Evolutionary conservation across 306 rosid genomes (phyloP).

Genomic region (Lablab purpureus): DNA sequence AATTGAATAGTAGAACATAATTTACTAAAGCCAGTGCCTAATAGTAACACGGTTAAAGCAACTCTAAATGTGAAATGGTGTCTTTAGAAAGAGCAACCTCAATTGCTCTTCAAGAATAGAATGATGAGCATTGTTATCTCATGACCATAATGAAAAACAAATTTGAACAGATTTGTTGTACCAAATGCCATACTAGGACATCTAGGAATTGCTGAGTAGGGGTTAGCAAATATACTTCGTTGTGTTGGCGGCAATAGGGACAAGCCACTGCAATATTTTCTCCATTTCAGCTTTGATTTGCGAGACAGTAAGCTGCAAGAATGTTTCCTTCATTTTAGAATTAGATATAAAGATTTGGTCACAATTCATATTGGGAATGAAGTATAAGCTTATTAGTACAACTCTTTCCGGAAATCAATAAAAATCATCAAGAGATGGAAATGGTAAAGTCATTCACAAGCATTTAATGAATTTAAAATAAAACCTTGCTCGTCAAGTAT

Average conservation of each 20-base stretch:
- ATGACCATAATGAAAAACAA: slow-evolving; percentile 25
- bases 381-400: slow-evolving; percentile 7
- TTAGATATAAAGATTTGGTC: slow-evolving; percentile 26
- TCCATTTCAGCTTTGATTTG: slow-evolving; percentile 98
- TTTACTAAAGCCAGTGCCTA: not conserved
- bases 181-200: slow-evolving; percentile 34
- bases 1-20: slow-evolving; percentile 15
- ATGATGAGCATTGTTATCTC: not conserved
- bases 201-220: slow-evolving; percentile 19
- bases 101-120: slow-evolving; percentile 19
- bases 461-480: slow-evolving; percentile 34
- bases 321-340: slow-evolving; percentile 43
- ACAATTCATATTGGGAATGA: slow-evolving; percentile 29
- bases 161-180: slow-evolving; percentile 35
- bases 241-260: slow-evolving; percentile 90
- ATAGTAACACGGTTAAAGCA: slow-evolving; percentile 13
- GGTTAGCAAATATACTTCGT: slow-evolving; percentile 71
- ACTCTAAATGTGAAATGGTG: slow-evolving; percentile 23
- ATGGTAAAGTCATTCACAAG: slow-evolving; percentile 18
- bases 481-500: not conserved
- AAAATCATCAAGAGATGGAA: slow-evolving; percentile 20
- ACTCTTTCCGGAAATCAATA: slow-evolving; percentile 30
- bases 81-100: slow-evolving; percentile 10
- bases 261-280: slow-evolving; percentile 95
- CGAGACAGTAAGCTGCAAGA: slow-evolving; percentile 81